A percentile compares a stretch with the other conserved stretches of the same genome.
phyloP scores from a whole-genome alignment of 257 asterid genomes.

The Echites panduratus region DNA sequence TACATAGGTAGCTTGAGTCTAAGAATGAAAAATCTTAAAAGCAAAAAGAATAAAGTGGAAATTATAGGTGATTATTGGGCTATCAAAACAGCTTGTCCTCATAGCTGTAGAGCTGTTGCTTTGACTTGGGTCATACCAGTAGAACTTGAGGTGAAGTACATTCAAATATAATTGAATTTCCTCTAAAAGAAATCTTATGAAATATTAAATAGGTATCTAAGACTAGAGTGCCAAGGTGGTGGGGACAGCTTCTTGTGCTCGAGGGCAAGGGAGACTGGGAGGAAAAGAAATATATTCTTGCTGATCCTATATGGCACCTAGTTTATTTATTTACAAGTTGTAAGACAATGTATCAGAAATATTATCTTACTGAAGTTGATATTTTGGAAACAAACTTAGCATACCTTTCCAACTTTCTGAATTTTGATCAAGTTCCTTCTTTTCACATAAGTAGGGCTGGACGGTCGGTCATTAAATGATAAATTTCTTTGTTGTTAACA shows the following conservation, averaged over 20 bases:
- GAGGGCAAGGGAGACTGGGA: neutral
- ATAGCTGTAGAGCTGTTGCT: too few relatives aligned
- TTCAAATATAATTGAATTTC: neutral
- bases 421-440: neutral
- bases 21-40: neutral
- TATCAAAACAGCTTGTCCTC: too few relatives aligned
- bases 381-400: neutral
- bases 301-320: neutral
- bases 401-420: neutral
- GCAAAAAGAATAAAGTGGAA: too few relatives aligned
- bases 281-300: neutral
- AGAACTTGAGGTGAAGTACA: neutral
- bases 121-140: neutral
- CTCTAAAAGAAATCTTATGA: neutral
- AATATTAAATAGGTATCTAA: neutral
- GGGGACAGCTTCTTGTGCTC: neutral
- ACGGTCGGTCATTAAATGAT: neutral
- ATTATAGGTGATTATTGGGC: neutral
- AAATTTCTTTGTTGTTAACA: neutral
- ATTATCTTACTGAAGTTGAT: neutral
- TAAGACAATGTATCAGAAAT: neutral
- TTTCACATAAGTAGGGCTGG: neutral
- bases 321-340: neutral
- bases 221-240: neutral
- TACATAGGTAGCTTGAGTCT: neutral